Conservation (phyloP, 2,329 filamentous ascomycete genomes). For the Xylariales sp. region DNA sequence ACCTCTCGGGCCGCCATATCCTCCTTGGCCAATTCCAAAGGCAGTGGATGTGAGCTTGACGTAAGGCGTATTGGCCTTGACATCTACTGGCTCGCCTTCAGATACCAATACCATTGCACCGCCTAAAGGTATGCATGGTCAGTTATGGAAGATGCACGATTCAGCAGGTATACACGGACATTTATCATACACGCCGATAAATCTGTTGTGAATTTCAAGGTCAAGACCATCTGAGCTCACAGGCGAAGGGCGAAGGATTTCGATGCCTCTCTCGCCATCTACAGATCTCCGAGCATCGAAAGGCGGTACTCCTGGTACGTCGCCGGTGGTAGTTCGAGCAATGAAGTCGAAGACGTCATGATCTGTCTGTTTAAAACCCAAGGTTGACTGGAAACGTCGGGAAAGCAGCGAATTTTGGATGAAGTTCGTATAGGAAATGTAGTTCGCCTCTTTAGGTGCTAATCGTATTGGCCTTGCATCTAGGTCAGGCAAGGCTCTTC, state of each 20-base stretch:
- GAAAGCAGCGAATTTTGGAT: conserved; percentile 38
- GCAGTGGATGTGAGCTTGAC: conserved; percentile 33
- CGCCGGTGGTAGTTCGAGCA: conserved; percentile 25
- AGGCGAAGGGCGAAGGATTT: conserved; percentile 32
- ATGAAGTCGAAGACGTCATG: conserved; percentile 25
- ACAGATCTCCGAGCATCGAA: conserved; percentile 37
- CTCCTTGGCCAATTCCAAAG: conserved; percentile 41
- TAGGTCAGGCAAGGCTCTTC: neutral
- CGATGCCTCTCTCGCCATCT: conserved; percentile 36
- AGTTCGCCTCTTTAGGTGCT: conserved; percentile 32
- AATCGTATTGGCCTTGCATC: conserved; percentile 32
- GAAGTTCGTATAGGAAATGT: conserved; percentile 39
- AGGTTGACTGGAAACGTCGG: conserved; percentile 44
- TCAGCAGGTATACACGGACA: no score
- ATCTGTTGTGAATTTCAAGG: conserved; percentile 30
- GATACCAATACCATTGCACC: conserved; percentile 38
- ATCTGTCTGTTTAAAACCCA: conserved; percentile 38
- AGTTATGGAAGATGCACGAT: no score
- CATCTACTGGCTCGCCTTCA: conserved; percentile 34
- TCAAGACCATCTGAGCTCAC: conserved; percentile 23
- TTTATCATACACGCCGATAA: conserved; percentile 42
- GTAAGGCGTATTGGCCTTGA: conserved; percentile 32
- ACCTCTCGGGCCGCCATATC: conserved; percentile 38
- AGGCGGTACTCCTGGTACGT: conserved; percentile 33
- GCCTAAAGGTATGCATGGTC: neutral